Base-by-base conservation (phyloP, 805 yeast species). In the Kluyveromyces aestuarii region DNA sequence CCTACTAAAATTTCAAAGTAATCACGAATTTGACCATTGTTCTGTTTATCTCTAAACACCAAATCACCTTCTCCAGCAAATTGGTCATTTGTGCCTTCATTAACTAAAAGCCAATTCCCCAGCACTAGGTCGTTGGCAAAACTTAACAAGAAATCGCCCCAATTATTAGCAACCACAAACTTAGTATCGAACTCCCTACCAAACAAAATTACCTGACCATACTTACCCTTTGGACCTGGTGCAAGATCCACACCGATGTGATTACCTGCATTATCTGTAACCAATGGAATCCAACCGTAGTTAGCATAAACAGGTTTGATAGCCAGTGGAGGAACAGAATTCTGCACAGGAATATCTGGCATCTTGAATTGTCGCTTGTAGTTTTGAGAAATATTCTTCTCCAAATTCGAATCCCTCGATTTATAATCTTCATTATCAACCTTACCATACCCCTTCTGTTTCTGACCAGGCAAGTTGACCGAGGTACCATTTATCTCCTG, bases 131-230 rank as follows among this genome's bases (percentile, higher is more conserved):
- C 97, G 55, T 88, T 87, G 27, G 90, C 95, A 63, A 89, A 82
- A 46, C 77, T 75, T 48, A 89, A 71, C 47, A 91, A 68, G 64
- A 93, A 93, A 59, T 86, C 93, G 16, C 95, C 96, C 83, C 95
- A 91, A 48, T 84, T 84, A 45, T 80, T 79, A 17, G 97, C 95
- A 48, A 93, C 72, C 37, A 86, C 90, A 66, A 78, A 88, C 64
- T 91, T 91, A 37, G 85, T 80, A 69, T 91, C 98, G 62, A 82
- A 91, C 55, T 91, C 98, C 61, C 97, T 81, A 38, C 99, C 99
- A 66, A 87, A 91, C 48, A 90, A 62, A 53, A 91, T 91, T 17
- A 93, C 84, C 69, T 91, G 99, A 37, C 98, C 99, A 77, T 85
- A 81, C 50, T 72, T 74, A 41, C 96, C 96, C 27, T 70, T 69